A percentile compares a stretch with the other conserved stretches of the same genome.
phyloP scores from a whole-genome alignment of 2,329 filamentous ascomycete genomes.

The Ophiostoma tasmaniense region DNA sequence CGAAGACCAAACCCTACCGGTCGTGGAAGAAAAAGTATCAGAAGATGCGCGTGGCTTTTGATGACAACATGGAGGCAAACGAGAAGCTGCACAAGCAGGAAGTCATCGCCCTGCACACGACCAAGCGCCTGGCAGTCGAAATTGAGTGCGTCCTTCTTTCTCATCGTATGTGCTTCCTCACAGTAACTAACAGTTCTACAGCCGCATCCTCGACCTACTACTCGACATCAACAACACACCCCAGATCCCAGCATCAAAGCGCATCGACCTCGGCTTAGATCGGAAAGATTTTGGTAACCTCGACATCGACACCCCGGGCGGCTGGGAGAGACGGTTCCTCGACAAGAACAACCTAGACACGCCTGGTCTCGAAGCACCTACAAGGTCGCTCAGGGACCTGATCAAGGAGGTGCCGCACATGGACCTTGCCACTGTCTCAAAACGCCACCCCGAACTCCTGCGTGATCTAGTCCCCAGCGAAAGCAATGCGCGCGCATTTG shows the following conservation, averaged over 20 bases:
- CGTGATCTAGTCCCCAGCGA: slow-evolving; percentile 40
- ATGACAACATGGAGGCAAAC: slow-evolving; percentile 68
- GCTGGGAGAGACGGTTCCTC: slow-evolving; percentile 52
- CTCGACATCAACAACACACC: slow-evolving; percentile 80
- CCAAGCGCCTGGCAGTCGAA: slow-evolving; percentile 77
- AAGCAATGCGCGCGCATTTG: slow-evolving; percentile 23
- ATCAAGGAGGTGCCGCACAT: slow-evolving; percentile 45
- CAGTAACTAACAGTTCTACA: slow-evolving; percentile 31
- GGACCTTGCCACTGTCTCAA: slow-evolving; percentile 45
- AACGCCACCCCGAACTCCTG: slow-evolving; percentile 52
- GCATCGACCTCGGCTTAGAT: slow-evolving; percentile 57
- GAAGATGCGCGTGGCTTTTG: slow-evolving; percentile 76
- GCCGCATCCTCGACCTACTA: slow-evolving; percentile 79
- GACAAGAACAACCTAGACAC: slow-evolving; percentile 84
- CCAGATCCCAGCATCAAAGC: slow-evolving; percentile 65
- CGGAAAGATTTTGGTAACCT: slow-evolving; percentile 45
- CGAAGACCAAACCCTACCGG: slow-evolving; percentile 46
- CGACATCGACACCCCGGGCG: slow-evolving; percentile 63
- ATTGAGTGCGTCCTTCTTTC: slow-evolving; percentile 64
- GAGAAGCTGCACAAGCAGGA: slow-evolving; percentile 76
- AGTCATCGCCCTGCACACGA: slow-evolving; percentile 69
- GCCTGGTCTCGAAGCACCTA: slow-evolving; percentile 49
- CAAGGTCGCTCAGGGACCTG: slow-evolving; percentile 43
- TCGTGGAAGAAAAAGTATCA: slow-evolving; percentile 90
- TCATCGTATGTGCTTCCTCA: neutral